Base-by-base conservation (phyloP, 768 basidiomycete genomes). In the Tephrocybe sp. region DNA sequence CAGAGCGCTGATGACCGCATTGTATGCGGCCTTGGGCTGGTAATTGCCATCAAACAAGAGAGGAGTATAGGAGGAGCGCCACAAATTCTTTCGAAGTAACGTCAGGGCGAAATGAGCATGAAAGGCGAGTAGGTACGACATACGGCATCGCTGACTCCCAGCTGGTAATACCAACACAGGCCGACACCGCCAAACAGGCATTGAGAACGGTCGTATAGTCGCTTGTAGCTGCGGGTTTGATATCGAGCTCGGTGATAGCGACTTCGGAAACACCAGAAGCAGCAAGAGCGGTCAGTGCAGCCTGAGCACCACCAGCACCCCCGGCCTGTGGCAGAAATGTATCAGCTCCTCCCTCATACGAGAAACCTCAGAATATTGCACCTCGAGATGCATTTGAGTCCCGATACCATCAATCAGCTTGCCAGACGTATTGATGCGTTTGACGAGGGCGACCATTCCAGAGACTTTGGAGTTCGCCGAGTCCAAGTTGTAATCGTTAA, bases 161-260 rank as follows among this genome's bases (percentile, higher is more conserved):
- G 53, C 62, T 68, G 26, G 78, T 79, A 60, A 80, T 77, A 20
- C 71, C 69, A 23, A 78, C 64, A 55, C 79, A 80, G 18, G 58
- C 58, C 6, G 75, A 60, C 4, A 71, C 68, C 21, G 65, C 64
- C 48, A 78, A 61, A 60, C 79, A 81, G n/a, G 78, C 78, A 32
- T 70, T 72, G 32, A 72, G 70, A 43, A 78, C 78, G 3, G 64
- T 65, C 18, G 59, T 55, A 61, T 79, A 80, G 65, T 80, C 79
- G 46, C 62, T 71, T 3, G 73, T 34, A 2, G 70, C 38, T 37
- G 66, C 68, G 42, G 65, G 65, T 15, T 64, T 63, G 41, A 78
- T 78, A 55, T 75, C 74, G 36, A 77, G 67, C 53, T 77, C 77
- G 5, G 78, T 79, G 59, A 80, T 73, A n/a, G 74, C 78, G 25